phyloP scores from a whole-genome alignment of 768 basidiomycete genomes.

The Termitomyces bulborhizus region DNA sequence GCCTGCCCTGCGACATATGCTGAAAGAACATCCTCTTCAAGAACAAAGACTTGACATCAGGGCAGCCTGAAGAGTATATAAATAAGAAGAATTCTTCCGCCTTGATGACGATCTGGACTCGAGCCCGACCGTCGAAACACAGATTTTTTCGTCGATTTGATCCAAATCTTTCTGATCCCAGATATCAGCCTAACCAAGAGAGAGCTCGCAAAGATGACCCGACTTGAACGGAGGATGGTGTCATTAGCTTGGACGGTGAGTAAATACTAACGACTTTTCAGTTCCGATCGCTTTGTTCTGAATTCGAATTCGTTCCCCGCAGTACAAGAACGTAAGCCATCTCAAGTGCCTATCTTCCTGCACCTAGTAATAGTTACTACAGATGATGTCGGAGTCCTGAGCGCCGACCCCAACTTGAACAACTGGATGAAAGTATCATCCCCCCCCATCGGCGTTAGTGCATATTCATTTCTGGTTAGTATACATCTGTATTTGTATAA shows the following conservation, averaged over 20 bases:
- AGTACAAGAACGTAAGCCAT: constrained; percentile 11
- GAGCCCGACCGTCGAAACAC: not conserved
- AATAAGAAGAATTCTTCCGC: not conserved
- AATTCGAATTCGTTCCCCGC: constrained; percentile 1
- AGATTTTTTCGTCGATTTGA: not conserved
- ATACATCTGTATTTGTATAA: not conserved
- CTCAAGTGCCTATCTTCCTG: not conserved
- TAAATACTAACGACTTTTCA: not conserved
- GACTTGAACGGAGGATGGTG: constrained; percentile 80
- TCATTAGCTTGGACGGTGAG: constrained; percentile 73
- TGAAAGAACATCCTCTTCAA: not conserved
- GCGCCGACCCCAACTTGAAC: not conserved
- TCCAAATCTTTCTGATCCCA: not conserved
- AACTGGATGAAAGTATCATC: no score
- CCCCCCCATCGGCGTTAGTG: not conserved
- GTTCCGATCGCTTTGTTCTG: not conserved
- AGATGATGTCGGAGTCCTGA: constrained; percentile 9
- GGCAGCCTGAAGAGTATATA: not conserved
- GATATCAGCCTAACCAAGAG: constrained; percentile 64
- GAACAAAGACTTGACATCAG: not conserved
- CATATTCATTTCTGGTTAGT: not conserved
- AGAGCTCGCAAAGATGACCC: constrained; percentile 90
- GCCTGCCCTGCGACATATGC: not conserved
- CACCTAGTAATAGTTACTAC: not conserved
- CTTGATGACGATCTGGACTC: not conserved